phyloP scores from a whole-genome alignment of 352 stramenopile species.

The Phytophthora nicotianae region DNA sequence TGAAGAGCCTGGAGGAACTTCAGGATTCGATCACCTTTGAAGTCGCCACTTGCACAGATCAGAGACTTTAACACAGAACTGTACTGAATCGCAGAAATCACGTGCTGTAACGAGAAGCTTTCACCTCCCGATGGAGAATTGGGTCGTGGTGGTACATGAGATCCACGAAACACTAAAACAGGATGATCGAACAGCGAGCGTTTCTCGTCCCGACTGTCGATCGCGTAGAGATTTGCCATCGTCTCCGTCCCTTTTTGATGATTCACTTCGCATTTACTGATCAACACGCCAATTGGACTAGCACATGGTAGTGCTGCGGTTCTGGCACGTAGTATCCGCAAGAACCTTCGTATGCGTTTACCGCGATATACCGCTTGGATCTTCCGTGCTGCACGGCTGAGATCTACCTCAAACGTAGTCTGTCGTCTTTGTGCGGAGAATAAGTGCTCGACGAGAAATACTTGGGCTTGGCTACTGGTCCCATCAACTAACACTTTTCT shows the following conservation, averaged over 20 bases:
- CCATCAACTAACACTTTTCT: slow-evolving; percentile 11
- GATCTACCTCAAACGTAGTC: slow-evolving; percentile 16
- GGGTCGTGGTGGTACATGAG: background rate
- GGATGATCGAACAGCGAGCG: slow-evolving; percentile 57
- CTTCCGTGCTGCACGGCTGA: slow-evolving; percentile 44
- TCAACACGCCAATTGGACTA: slow-evolving; percentile 42
- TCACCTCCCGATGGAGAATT: slow-evolving; percentile 15
- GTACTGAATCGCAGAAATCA: slow-evolving; percentile 58
- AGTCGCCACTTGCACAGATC: slow-evolving; percentile 41
- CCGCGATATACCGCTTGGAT: slow-evolving; percentile 66
- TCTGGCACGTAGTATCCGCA: slow-evolving; percentile 37
- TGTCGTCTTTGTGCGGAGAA: slow-evolving; percentile 40
- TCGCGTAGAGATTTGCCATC: slow-evolving; percentile 25
- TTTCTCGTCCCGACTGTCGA: slow-evolving; percentile 43
- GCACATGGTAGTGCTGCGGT: slow-evolving; percentile 19
- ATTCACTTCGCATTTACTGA: slow-evolving; percentile 31
- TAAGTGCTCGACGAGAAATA: slow-evolving; percentile 53
- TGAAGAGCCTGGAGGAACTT: slow-evolving; percentile 47
- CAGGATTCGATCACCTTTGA: slow-evolving; percentile 29
- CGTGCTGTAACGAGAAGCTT: slow-evolving; percentile 36
- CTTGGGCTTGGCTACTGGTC: slow-evolving; percentile 27
- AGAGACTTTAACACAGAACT: slow-evolving; percentile 49
- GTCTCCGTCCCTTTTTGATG: slow-evolving; percentile 33
- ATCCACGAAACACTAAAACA: slow-evolving; percentile 40
- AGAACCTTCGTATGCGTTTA: slow-evolving; percentile 46